These are phyloP conservation scores for Globisporangium cylindrosporum DNA, from an alignment of 352 stramenopile genomes.

Conservation along the genomic window DNA sequence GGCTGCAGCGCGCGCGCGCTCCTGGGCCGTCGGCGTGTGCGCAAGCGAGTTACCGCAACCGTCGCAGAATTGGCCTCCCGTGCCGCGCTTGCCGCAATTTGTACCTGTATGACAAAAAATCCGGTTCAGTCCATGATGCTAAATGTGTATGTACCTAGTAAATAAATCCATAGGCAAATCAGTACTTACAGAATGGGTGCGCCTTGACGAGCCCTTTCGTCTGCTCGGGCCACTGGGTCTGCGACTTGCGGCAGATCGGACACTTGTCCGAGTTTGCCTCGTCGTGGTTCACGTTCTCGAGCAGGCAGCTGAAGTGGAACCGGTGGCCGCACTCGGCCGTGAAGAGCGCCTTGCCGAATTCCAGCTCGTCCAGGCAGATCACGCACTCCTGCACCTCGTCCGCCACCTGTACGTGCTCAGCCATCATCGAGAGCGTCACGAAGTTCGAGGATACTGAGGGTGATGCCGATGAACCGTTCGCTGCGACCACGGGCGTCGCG, in stretches of 20 bases:
- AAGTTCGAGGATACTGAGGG: slow-evolving; percentile 7
- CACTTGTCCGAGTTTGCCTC: slow-evolving; percentile 88
- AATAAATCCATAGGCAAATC: background rate
- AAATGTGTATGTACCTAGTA: background rate
- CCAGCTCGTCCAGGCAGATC: slow-evolving; percentile 81
- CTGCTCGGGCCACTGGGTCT: slow-evolving; percentile 84
- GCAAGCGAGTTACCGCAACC: slow-evolving; percentile 69
- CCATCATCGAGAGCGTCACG: slow-evolving; percentile 43
- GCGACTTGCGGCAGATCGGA: slow-evolving; percentile 82
- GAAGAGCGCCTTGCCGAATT: slow-evolving; percentile 66
- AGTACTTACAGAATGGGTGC: slow-evolving; percentile 68
- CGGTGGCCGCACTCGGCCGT: slow-evolving; percentile 83
- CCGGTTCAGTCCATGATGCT: background rate
- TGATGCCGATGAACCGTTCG: background rate
- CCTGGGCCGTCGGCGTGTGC: slow-evolving; percentile 69
- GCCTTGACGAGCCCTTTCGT: slow-evolving; percentile 83
- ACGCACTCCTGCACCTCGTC: slow-evolving; percentile 65
- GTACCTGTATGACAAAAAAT: slow-evolving; percentile 31
- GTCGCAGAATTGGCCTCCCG: slow-evolving; percentile 70
- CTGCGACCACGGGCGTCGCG: slow-evolving; percentile 20
- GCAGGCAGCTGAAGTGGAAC: slow-evolving; percentile 83
- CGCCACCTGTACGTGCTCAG: slow-evolving; percentile 19
- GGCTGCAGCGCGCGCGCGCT: slow-evolving; percentile 53
- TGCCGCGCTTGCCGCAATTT: slow-evolving; percentile 72
- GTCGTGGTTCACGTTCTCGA: slow-evolving; percentile 90